Conservation (phyloP, 805 yeast species). For the Groenewaldozyma tartarivorans region DNA sequence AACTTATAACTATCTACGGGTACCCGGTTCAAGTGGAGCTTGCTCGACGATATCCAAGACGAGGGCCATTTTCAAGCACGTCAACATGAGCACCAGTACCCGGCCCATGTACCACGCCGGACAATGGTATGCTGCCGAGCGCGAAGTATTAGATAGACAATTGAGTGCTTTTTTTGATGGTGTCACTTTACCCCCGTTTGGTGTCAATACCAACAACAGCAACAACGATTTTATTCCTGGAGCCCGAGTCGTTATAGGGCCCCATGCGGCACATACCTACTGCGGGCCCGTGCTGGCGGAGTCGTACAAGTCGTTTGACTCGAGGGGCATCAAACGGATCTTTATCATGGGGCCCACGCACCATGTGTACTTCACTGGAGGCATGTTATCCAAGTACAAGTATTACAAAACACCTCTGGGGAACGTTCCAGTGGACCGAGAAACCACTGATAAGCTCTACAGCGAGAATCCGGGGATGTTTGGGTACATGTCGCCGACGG, state of each 20-base stretch:
- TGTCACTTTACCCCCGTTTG: slow-evolving; percentile 1
- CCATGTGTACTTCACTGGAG: slow-evolving; percentile 66
- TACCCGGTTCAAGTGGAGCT: too few species aligned
- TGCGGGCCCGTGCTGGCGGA: slow-evolving; percentile 73
- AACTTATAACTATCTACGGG: too few species aligned
- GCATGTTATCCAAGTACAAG: slow-evolving; percentile 44
- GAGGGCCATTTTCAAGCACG: too few species aligned
- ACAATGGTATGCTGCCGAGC: slow-evolving; percentile 63
- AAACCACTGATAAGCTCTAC: slow-evolving; percentile 20
- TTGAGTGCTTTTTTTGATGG: slow-evolving; percentile 37
- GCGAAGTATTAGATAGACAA: slow-evolving; percentile 37
- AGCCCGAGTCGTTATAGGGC: slow-evolving; percentile 49
- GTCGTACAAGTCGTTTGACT: slow-evolving; percentile 65
- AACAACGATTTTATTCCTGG: slow-evolving; percentile 23
- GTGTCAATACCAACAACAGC: slow-evolving; percentile 17
- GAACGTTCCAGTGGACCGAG: slow-evolving; percentile 52
- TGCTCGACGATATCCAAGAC: too few species aligned
- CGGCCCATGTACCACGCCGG: slow-evolving; percentile 75
- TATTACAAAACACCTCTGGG: slow-evolving; percentile 80
- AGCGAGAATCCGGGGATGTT: slow-evolving; percentile 32
- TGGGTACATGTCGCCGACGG: slow-evolving; percentile 43
- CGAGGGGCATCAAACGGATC: slow-evolving; percentile 44
- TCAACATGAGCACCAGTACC: neutral
- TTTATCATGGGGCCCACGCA: slow-evolving; percentile 91
- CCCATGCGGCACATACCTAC: slow-evolving; percentile 87